Conservation (phyloP, 2,329 filamentous ascomycete species). For the Sarocladium strictum region DNA sequence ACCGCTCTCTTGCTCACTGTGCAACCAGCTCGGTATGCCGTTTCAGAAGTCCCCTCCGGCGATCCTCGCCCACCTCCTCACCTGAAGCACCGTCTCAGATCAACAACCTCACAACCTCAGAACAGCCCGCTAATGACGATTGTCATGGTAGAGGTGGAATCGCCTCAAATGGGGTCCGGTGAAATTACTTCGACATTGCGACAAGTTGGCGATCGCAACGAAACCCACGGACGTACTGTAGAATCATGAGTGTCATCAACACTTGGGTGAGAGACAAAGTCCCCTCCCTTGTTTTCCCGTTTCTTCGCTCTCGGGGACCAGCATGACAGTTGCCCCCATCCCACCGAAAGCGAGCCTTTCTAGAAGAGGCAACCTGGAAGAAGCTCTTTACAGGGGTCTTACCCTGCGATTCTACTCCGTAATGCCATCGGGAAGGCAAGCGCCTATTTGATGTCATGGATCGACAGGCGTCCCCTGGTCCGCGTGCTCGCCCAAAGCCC, state of each 20-base stretch:
- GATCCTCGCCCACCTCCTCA: not conserved
- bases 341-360: constrained; percentile 5
- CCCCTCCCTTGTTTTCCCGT: not conserved
- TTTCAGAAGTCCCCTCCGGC: not conserved
- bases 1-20: not conserved
- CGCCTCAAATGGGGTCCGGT: not conserved
- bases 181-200: constrained; percentile 1
- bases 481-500: not conserved
- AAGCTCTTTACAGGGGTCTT: not conserved
- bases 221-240: not conserved
- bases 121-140: constrained; percentile 1
- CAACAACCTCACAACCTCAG: not conserved
- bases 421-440: too few species aligned
- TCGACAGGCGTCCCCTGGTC: constrained; percentile 1
- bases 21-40: not conserved
- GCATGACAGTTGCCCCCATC: not conserved
- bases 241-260: not conserved
- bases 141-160: constrained; percentile 2
- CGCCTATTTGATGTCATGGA: constrained; percentile 4
- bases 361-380: not conserved
- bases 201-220: not conserved
- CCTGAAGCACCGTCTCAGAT: constrained; percentile 7
- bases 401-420: too few species aligned
- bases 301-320: not conserved
- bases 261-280: not conserved